A percentile compares a stretch with the other conserved stretches of the same genome.
Evolutionary conservation across 192 early-diverging fungal genomes (phyloP).

Genomic region (Podila minutissima): DNA sequence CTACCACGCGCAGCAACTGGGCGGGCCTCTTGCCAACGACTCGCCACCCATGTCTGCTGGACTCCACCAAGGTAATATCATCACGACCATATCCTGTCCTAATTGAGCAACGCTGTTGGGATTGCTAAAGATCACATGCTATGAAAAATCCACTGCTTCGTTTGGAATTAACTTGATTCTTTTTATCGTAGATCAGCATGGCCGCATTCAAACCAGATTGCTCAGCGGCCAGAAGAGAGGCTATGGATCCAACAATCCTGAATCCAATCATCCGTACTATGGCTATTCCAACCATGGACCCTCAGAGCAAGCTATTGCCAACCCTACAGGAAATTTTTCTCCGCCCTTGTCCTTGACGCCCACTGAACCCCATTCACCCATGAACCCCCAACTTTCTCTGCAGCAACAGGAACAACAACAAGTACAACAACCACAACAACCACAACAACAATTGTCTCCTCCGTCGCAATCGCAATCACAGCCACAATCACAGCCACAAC

Average conservation of each 20-base stretch:
- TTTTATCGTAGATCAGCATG: conserved; percentile 6
- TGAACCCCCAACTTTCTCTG: conserved; percentile 11
- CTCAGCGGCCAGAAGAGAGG: conserved; percentile 3
- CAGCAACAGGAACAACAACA: conserved; percentile 27
- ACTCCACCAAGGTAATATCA: conserved; percentile 22
- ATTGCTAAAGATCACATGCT: not conserved
- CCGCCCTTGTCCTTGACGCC: conserved; percentile 34
- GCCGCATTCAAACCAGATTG: conserved; percentile 4
- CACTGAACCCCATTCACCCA: conserved; percentile 34
- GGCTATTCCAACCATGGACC: not conserved
- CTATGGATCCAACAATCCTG: conserved; percentile 1
- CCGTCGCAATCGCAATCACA: conserved; percentile 12
- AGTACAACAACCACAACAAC: conserved; percentile 12
- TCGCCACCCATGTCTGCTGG: conserved; percentile 25
- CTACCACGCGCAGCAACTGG: conserved; percentile 36
- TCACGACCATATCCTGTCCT: not conserved
- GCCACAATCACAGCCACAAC: not conserved
- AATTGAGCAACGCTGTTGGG: not conserved
- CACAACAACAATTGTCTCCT: conserved; percentile 17
- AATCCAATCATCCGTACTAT: not conserved
- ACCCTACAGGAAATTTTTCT: conserved; percentile 31
- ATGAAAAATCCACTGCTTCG: not conserved
- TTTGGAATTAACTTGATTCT: not conserved
- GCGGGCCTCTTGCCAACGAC: conserved; percentile 32
- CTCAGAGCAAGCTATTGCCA: conserved; percentile 6